Evolutionary conservation across 805 yeast genomes (phyloP).

Genomic region (Yamadazyma laniorum): DNA sequence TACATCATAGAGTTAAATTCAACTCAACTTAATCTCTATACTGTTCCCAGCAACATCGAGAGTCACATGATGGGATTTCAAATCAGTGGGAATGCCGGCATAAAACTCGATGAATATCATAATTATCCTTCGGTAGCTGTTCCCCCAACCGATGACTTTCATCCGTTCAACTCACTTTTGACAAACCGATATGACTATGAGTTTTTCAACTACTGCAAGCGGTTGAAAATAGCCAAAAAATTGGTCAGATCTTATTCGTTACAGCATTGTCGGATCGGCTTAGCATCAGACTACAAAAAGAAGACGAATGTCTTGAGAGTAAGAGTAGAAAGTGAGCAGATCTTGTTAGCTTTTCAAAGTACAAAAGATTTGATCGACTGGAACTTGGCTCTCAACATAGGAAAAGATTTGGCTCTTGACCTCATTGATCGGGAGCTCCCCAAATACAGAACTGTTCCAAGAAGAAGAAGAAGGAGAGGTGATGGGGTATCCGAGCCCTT

Average conservation of each 20-base stretch:
- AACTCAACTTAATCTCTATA: slow-evolving; percentile 76
- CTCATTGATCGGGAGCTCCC: slow-evolving; percentile 70
- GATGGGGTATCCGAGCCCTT: not conserved
- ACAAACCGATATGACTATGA: slow-evolving; percentile 28
- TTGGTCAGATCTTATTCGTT: slow-evolving; percentile 69
- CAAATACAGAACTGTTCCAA: slow-evolving; percentile 74
- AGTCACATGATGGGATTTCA: slow-evolving; percentile 22
- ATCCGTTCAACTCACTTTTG: slow-evolving; percentile 16
- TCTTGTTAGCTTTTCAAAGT: slow-evolving; percentile 61
- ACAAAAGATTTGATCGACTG: slow-evolving; percentile 72
- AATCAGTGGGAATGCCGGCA: not conserved
- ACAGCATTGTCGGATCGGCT: slow-evolving; percentile 80
- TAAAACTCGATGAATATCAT: slow-evolving; percentile 3
- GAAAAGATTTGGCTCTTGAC: slow-evolving; percentile 79
- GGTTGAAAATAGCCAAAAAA: slow-evolving; percentile 24
- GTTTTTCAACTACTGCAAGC: slow-evolving; percentile 24
- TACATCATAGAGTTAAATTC: slow-evolving; percentile 75
- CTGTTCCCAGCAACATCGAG: slow-evolving; percentile 33
- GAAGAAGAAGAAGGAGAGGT: slow-evolving; percentile 55
- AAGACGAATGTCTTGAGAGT: slow-evolving; percentile 65
- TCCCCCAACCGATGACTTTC: slow-evolving; percentile 6
- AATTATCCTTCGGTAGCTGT: slow-evolving; percentile 9
- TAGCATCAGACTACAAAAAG: slow-evolving; percentile 82
- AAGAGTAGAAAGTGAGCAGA: slow-evolving; percentile 81
- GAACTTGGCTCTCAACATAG: slow-evolving; percentile 70